phyloP scores from a whole-genome alignment of 345 rosid genomes.

The Eucalyptus erythrocorys region DNA sequence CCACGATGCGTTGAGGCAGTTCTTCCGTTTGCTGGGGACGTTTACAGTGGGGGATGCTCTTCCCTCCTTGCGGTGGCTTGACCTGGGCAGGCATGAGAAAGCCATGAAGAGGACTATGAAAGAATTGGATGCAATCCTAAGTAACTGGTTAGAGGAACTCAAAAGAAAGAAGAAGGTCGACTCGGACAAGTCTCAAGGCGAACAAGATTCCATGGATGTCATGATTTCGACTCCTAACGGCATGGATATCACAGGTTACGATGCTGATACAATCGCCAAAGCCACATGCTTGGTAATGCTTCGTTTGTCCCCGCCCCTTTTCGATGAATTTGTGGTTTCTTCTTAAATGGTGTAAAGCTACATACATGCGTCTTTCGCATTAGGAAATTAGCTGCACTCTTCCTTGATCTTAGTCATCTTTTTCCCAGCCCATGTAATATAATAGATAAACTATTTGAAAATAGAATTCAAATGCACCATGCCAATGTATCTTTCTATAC shows the following conservation, averaged over 20 bases:
- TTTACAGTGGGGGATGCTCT: constrained; percentile 2
- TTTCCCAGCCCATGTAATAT: neutral
- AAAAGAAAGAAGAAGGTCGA: neutral
- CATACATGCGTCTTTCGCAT: neutral
- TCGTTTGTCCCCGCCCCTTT: neutral
- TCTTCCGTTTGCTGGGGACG: neutral
- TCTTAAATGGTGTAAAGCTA: neutral
- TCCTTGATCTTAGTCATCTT: neutral
- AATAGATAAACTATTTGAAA: neutral
- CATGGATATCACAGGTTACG: neutral
- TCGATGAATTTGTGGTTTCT: neutral
- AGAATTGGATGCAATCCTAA: neutral
- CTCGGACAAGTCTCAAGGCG: neutral
- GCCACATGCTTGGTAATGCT: neutral
- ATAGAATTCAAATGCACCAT: neutral
- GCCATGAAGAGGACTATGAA: neutral
- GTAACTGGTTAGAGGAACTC: constrained; percentile 10
- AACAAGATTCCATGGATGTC: constrained; percentile 6
- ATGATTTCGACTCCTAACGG: neutral
- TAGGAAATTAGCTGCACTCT: neutral
- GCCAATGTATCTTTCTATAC: neutral
- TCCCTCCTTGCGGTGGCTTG: constrained; percentile 9
- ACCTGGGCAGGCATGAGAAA: constrained; percentile 11
- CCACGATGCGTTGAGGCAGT: neutral
- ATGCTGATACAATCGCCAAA: neutral